Percentiles rank a stretch among this genome's conserved stretches.
Evolutionary conservation across 139 green algal genomes (phyloP).

Genomic region (Spirogloea muscicola): DNA sequence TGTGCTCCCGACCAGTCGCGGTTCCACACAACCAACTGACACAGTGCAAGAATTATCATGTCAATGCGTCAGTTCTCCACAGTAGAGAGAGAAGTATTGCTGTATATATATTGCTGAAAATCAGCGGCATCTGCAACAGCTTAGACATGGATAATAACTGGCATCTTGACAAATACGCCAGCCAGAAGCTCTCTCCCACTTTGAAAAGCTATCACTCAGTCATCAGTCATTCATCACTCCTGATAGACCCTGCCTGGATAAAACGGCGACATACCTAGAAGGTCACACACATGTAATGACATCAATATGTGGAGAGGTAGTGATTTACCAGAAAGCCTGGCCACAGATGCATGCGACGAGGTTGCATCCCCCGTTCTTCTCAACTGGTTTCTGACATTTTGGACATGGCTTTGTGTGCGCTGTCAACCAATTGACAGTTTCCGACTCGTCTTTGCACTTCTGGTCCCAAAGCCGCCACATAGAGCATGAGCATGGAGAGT

Average conservation of each 20-base stretch:
- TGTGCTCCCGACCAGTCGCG: conserved; percentile 73
- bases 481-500: conserved; percentile 80
- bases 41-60: too few relatives aligned
- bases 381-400: conserved; percentile 78
- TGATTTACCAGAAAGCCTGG: conserved; percentile 32
- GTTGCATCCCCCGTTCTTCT: conserved; percentile 94
- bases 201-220: too few relatives aligned
- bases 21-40: conserved; percentile 87
- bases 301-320: background rate
- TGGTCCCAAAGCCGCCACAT: conserved; percentile 80
- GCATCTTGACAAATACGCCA: too few relatives aligned
- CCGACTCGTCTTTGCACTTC: conserved; percentile 78
- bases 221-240: too few relatives aligned
- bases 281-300: background rate
- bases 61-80: too few relatives aligned
- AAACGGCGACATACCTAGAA: background rate
- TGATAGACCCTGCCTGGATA: too few relatives aligned
- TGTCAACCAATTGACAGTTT: conserved; percentile 64
- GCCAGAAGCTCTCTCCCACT: too few relatives aligned
- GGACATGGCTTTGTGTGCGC: conserved; percentile 86
- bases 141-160: too few relatives aligned
- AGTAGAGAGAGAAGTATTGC: too few relatives aligned
- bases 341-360: conserved; percentile 82
- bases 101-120: too few relatives aligned
- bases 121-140: too few relatives aligned